These are phyloP conservation scores for Pestalotiopsis sp. DNA, from an alignment of 2,329 filamentous ascomycete species.

Conservation along the genomic window DNA sequence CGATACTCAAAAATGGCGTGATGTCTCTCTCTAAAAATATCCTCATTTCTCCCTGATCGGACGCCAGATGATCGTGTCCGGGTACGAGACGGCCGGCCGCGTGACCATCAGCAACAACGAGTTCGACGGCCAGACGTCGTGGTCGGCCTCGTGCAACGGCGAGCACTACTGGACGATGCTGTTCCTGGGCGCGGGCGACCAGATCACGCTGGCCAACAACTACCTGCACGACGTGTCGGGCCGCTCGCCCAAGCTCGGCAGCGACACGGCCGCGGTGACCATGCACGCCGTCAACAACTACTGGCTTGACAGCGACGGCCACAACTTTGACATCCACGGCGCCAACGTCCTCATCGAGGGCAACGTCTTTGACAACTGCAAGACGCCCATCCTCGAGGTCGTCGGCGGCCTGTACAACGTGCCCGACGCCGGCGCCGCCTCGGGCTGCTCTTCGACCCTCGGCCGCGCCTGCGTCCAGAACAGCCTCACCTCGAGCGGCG, in stretches of 20 bases:
- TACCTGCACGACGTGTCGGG: slow-evolving; percentile 45
- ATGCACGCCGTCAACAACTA: slow-evolving; percentile 43
- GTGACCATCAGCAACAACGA: slow-evolving; percentile 48
- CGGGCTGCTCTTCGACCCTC: background rate
- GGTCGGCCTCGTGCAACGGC: slow-evolving; percentile 42
- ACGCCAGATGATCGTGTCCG: slow-evolving; percentile 42
- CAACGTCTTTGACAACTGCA: background rate
- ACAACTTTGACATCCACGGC: background rate
- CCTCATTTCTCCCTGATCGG: slow-evolving; percentile 36
- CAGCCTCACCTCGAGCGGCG: background rate
- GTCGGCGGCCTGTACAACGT: background rate
- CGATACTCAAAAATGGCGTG: background rate
- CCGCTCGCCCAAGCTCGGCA: slow-evolving; percentile 42
- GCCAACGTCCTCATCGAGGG: background rate
- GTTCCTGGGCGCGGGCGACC: slow-evolving; percentile 21
- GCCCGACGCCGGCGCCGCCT: background rate
- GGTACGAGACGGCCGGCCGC: slow-evolving; percentile 31
- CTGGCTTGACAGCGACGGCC: slow-evolving; percentile 24
- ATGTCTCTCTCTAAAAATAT: background rate
- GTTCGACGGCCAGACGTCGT: slow-evolving; percentile 42
- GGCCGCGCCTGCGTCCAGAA: background rate
- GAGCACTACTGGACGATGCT: slow-evolving; percentile 44
- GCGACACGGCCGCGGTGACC: slow-evolving; percentile 12
- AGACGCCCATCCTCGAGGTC: background rate
- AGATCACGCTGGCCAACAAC: slow-evolving; percentile 43